These are phyloP conservation scores for Ceratocystis cacaofunesta DNA, from an alignment of 2,329 filamentous ascomycete genomes.

Conservation along the genomic window DNA sequence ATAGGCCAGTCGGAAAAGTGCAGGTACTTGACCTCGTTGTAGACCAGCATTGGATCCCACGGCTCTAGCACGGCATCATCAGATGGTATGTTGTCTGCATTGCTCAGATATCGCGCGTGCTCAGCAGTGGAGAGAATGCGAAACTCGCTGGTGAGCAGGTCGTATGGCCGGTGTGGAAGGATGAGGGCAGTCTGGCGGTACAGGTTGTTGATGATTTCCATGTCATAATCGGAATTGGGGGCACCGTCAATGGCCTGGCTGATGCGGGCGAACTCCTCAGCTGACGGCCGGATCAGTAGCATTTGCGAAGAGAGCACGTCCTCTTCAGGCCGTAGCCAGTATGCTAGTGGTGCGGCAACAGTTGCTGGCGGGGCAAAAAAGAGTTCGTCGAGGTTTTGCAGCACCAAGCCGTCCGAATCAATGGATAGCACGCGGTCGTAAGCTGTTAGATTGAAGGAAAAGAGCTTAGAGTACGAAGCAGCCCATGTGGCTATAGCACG, in stretches of 20 bases:
- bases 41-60: constrained; percentile 41
- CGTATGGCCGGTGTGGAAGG: constrained; percentile 48
- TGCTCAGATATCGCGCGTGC: constrained; percentile 30
- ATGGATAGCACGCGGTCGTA: too few relatives aligned
- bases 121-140: constrained; percentile 28
- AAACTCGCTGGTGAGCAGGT: constrained; percentile 47
- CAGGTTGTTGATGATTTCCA: constrained; percentile 50
- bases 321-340: too few relatives aligned
- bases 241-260: constrained; percentile 19
- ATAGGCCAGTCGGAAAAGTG: constrained; percentile 61
- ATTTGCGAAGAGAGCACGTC: too few relatives aligned
- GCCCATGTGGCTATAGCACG: too few relatives aligned
- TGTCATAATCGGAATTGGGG: constrained; percentile 36
- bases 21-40: constrained; percentile 48
- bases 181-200: constrained; percentile 44
- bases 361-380: too few relatives aligned
- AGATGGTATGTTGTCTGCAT: constrained; percentile 26
- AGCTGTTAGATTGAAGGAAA: too few relatives aligned
- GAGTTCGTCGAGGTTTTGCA: too few relatives aligned
- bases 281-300: constrained; percentile 46
- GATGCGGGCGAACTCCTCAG: constrained; percentile 32
- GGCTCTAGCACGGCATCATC: constrained; percentile 26
- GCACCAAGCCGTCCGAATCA: too few relatives aligned
- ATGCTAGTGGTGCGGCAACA: too few relatives aligned
- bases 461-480: too few relatives aligned